These are phyloP conservation scores for Pseudoscleropodium purum DNA, from an alignment of 225 moss, liverwort and hornwort genomes.

Conservation along the genomic window DNA sequence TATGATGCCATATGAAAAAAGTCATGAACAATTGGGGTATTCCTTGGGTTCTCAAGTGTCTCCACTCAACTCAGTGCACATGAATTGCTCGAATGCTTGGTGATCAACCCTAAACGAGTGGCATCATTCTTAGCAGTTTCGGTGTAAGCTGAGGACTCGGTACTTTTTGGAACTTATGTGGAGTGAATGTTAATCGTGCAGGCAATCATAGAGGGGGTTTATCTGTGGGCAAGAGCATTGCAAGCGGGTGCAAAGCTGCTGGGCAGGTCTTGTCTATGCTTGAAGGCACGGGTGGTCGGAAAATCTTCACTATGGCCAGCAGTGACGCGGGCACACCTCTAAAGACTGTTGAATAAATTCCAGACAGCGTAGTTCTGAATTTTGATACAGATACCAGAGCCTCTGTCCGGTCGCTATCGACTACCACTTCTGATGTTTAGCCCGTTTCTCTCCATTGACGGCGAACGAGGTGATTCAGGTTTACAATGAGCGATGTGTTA, in stretches of 20 bases:
- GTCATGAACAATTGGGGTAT: background rate
- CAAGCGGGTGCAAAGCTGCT: conserved; percentile 67
- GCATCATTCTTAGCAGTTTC: background rate
- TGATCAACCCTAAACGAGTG: background rate
- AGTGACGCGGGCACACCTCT: background rate
- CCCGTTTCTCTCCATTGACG: background rate
- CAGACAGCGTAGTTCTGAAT: background rate
- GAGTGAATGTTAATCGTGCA: conserved; percentile 7
- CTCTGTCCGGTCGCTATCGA: background rate
- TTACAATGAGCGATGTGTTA: background rate
- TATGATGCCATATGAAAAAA: background rate
- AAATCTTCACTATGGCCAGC: conserved; percentile 74
- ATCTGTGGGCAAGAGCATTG: conserved; percentile 72
- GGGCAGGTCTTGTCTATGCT: conserved; percentile 58
- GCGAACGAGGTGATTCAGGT: background rate
- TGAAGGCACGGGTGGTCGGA: conserved; percentile 61
- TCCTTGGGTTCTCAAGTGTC: background rate
- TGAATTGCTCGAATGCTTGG: background rate
- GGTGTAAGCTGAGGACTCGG: background rate
- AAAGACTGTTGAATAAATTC: background rate
- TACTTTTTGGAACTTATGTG: background rate
- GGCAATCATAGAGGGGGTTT: conserved; percentile 81
- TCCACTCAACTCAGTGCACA: background rate
- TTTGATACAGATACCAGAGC: background rate
- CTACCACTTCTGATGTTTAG: background rate